Percentiles rank a stretch among this genome's conserved stretches.
These are phyloP conservation scores for Schizopora paradoxa DNA, from an alignment of 1,284 basidiomycete species.

Conservation along the genomic window DNA sequence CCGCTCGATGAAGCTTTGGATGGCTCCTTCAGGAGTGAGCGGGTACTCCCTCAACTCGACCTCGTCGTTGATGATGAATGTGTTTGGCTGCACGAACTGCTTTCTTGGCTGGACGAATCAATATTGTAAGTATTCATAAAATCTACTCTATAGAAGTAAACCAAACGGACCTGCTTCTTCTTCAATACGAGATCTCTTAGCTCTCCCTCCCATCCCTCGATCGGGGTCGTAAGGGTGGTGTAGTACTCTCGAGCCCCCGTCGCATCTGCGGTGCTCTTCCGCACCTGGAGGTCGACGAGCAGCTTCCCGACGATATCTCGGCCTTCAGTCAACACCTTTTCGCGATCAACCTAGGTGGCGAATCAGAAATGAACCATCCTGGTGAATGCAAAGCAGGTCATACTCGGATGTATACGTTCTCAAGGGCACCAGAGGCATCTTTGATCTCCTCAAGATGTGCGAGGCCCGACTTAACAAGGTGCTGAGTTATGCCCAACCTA, in stretches of 20 bases:
- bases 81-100: slow-evolving; percentile 76
- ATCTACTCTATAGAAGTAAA: neutral
- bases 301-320: slow-evolving; percentile 64
- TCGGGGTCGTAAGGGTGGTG: slow-evolving; percentile 65
- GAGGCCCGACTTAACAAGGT: slow-evolving; percentile 67
- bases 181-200: slow-evolving; percentile 69
- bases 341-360: slow-evolving; percentile 62
- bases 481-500: slow-evolving; percentile 76
- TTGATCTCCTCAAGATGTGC: slow-evolving; percentile 65
- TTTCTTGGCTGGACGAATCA: slow-evolving; percentile 58
- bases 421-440: slow-evolving; percentile 47
- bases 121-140: slow-evolving; percentile 7
- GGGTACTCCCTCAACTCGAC: slow-evolving; percentile 76
- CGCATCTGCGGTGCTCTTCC: slow-evolving; percentile 79
- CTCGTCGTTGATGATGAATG: slow-evolving; percentile 56
- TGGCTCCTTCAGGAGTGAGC: slow-evolving; percentile 61
- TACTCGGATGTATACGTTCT: slow-evolving; percentile 67
- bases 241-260: slow-evolving; percentile 71
- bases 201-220: slow-evolving; percentile 66
- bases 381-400: slow-evolving; percentile 25
- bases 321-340: slow-evolving; percentile 58
- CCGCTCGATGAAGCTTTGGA: slow-evolving; percentile 77
- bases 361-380: slow-evolving; percentile 1
- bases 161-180: slow-evolving; percentile 66
- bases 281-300: slow-evolving; percentile 72